Percentiles rank a stretch among this genome's conserved stretches.
phyloP scores from a whole-genome alignment of 768 basidiomycete species.

The Pleurotus ostreatus region DNA sequence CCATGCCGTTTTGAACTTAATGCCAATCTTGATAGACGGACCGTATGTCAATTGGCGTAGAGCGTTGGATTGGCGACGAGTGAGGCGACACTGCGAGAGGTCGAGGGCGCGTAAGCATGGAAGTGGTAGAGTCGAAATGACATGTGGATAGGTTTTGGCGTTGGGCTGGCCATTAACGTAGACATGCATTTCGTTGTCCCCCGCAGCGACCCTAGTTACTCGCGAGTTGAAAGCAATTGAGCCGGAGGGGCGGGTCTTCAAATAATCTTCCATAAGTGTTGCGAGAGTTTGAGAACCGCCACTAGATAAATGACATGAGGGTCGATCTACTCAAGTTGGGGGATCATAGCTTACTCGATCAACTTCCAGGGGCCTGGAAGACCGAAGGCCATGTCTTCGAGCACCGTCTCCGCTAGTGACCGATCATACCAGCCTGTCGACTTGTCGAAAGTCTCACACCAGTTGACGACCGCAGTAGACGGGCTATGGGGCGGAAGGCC shows the following conservation, averaged over 20 bases:
- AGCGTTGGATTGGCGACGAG: conserved; percentile 25
- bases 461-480: conserved; percentile 24
- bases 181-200: not conserved
- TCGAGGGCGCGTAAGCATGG: conserved; percentile 25
- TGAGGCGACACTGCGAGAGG: conserved; percentile 17
- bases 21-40: conserved; percentile 31
- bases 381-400: conserved; percentile 24
- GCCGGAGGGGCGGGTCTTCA: not conserved
- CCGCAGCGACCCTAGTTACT: conserved; percentile 6
- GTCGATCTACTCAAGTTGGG: not conserved
- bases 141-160: conserved; percentile 13
- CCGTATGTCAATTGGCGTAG: conserved; percentile 27
- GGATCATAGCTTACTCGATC: conserved; percentile 18
- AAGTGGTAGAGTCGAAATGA: conserved; percentile 30
- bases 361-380: conserved; percentile 16
- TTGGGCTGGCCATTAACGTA: not conserved
- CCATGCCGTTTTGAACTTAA: conserved; percentile 31
- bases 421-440: conserved; percentile 28
- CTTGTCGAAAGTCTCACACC: conserved; percentile 28
- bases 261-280: conserved; percentile 18
- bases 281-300: conserved; percentile 18
- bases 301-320: conserved; percentile 7
- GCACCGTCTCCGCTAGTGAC: conserved; percentile 29
- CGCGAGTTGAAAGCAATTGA: conserved; percentile 4
- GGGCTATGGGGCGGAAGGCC: conserved; percentile 12